Evolutionary conservation across 1,284 basidiomycete genomes (phyloP), one percentile per base, ranked within the genome.

Genomic region (Trametes versicolor): DNA sequence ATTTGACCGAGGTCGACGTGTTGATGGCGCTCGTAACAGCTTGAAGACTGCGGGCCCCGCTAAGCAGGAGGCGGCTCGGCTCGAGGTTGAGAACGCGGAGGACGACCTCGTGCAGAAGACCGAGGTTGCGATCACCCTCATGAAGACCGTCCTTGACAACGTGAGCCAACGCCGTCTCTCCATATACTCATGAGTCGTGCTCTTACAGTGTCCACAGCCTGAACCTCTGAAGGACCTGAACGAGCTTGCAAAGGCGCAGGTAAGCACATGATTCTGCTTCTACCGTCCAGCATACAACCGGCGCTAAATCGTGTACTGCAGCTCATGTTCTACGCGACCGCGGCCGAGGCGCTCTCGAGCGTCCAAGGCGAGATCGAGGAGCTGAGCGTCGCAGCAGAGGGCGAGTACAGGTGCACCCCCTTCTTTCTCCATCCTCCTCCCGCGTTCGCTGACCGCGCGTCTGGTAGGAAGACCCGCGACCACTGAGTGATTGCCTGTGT

Each of bases 131-230:
- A 99, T 99, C 76, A 95, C 94, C 15, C 86, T 98, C 64, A 99
- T 99, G 97, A 98, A 99, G 85, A 92, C 94, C 47, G 97, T 99
- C 15, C 86, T 99, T 49, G 97, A 99, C 75, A 98, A 98, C 81
- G 94, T 96, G 70, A 58, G 92, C 82, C 25, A 34, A n/a, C n/a
- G 43, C 55, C 52, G 9, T 23, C 23, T 53, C 19, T 21, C 43
- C 13, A 29, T 15, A 5, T 29, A 29, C 25, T n/a, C 19, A 8
- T 41, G 19, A 43, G 25, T 17, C 12, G 8, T 41, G 32, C 5
- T 27, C 19, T 27, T 9, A 55, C 47, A 1, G 3, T 13, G 13
- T 36, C 29, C 54, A 21, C 60, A 96, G 95, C 97, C 97, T 52
- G 97, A 99, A 80, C 95, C 97, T 0, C 81, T 99, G 76, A 96